Base-by-base conservation (phyloP, 148 eudicot species). In the Pouteria glomerata region DNA sequence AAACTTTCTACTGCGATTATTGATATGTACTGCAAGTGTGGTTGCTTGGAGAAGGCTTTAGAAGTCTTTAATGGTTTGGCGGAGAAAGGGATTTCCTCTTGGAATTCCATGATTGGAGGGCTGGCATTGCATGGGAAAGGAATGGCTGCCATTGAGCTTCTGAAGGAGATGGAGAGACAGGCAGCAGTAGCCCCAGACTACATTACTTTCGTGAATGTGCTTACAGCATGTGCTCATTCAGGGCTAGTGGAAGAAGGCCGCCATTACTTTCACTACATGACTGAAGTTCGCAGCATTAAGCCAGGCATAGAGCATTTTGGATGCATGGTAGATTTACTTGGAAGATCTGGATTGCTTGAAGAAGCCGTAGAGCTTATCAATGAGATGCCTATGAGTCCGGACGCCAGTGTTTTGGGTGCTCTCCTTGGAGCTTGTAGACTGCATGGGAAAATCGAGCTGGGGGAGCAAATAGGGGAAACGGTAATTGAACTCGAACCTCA, bases 71-170 rank as follows among this genome's bases (percentile, higher is more conserved):
- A 72, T 41, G 80, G 76, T 59, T 69, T 84, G 50, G 23, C 66
- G 37, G 70, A 44, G 24, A 87, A 82, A 71, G 90, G 90, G 48
- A 65, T 87, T 13, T 90, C 96, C 3, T 76, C 96, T 6, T 87
- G 92, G 96, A 90, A 87, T 73, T 83, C 84, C 69, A 87, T 89
- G 91, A 89, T 89, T 56, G 96, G 91, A 39, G 96, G 91, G 13
- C 69, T 83, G 23, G 95, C 91, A 21, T 71, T 83, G 86, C 89
- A 87, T 34, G 95, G 89, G 41, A 76, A 76, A 82, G 95, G 88
- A 8, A 65, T 76, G 70, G 86, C 67, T 21, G 95, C 95, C n/a
- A 75, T 87, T 63, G 85, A 83, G 73, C 80, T 87, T 77, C 78
- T 89, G 61, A 77, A 85, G 63, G 77, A 77, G 33, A 87, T 89